phyloP scores from a whole-genome alignment of 1,284 basidiomycete species.

The Trametes sp. region DNA sequence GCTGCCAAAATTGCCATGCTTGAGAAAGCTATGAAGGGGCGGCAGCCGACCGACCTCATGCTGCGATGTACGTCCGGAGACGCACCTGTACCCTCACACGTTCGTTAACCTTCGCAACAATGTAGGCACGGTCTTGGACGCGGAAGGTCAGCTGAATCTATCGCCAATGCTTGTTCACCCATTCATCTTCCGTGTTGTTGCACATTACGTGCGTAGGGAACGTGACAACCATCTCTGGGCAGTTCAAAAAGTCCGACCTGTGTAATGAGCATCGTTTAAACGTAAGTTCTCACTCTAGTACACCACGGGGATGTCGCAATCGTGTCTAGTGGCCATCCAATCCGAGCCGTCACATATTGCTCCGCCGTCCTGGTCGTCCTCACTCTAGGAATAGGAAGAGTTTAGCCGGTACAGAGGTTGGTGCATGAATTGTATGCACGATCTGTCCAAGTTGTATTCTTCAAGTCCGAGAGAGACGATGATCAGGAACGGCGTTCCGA shows the following conservation, averaged over 20 bases:
- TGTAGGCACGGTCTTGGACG: conserved; percentile 87
- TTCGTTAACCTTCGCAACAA: conserved; percentile 30
- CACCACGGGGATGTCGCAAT: neutral
- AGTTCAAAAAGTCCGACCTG: conserved; percentile 90
- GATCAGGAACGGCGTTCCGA: no score
- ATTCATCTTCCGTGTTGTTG: conserved; percentile 4
- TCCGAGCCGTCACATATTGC: no score
- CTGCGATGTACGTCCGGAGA: conserved; percentile 70
- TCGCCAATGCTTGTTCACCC: neutral
- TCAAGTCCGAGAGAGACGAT: no score
- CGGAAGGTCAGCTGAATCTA: conserved; percentile 60
- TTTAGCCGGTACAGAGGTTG: no score
- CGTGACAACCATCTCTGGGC: conserved; percentile 90
- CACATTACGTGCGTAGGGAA: conserved; percentile 61
- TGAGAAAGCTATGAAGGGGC: conserved; percentile 82
- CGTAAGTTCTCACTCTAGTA: conserved; percentile 52
- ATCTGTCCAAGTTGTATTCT: no score
- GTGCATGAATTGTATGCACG: no score
- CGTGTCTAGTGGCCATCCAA: neutral
- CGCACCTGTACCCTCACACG: conserved; percentile 8
- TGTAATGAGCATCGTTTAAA: conserved; percentile 89
- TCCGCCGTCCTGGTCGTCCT: no score
- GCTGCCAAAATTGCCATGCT: conserved; percentile 73
- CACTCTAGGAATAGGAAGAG: no score
- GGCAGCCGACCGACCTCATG: conserved; percentile 83